These are phyloP conservation scores for Pythium scleroteichum DNA, from an alignment of 352 stramenopile genomes.

Conservation along the genomic window DNA sequence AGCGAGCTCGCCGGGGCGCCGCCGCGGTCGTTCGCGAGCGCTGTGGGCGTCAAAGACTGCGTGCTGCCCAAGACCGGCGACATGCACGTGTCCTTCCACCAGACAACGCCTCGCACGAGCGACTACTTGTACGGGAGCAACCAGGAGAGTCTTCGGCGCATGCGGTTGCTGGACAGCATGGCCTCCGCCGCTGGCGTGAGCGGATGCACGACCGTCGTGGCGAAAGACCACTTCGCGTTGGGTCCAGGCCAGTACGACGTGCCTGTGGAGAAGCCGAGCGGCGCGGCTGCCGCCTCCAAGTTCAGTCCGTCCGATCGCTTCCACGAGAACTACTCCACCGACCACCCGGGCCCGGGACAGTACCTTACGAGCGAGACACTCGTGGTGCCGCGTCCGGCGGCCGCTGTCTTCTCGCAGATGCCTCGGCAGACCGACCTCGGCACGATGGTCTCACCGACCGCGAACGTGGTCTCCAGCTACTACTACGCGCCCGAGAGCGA, in stretches of 20 bases:
- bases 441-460: constrained; percentile 35
- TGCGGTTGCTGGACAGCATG: constrained; percentile 26
- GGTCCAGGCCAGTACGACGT: constrained; percentile 64
- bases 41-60: constrained; percentile 30
- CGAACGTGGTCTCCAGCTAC: constrained; percentile 58
- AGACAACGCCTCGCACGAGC: constrained; percentile 34
- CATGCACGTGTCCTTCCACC: constrained; percentile 53
- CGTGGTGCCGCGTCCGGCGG: constrained; percentile 29
- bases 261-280: constrained; percentile 22
- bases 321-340: constrained; percentile 43
- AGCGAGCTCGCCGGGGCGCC: constrained; percentile 16
- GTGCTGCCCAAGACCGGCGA: constrained; percentile 27
- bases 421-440: constrained; percentile 42
- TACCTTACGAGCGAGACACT: constrained; percentile 47
- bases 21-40: constrained; percentile 15
- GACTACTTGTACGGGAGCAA: constrained; percentile 37
- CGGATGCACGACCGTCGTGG: constrained; percentile 21
- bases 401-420: constrained; percentile 55
- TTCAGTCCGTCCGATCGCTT: constrained; percentile 67
- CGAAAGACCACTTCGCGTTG: constrained; percentile 50
- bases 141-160: constrained; percentile 18
- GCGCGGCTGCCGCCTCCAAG: constrained; percentile 36
- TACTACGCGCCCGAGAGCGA: constrained; percentile 50
- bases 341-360: constrained; percentile 46
- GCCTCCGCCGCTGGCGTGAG: constrained; percentile 9